Base-by-base conservation (phyloP, 345 rosid genomes). In the Populus nigra region DNA sequence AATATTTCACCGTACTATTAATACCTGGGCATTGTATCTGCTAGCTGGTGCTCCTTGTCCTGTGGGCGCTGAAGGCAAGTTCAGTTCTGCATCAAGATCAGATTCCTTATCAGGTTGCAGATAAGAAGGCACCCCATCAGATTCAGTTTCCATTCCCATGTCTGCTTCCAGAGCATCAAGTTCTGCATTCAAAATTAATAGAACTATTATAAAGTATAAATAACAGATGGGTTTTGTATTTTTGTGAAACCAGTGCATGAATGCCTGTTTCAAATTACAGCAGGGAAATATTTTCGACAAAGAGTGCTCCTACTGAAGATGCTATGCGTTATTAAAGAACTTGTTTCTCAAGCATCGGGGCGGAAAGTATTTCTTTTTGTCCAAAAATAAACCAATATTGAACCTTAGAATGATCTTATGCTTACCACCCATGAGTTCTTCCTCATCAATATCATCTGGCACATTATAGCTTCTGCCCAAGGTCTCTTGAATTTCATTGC, bases 371-470 rank as follows among this genome's bases (percentile, higher is more conserved):
- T 62, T 39, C 13, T 18, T 36, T 8, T 12, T 2, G 49, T 31
- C 38, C 6, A 49, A 65, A 35, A 39, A 71, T 41, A 22, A 29
- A 47, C 22, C 55, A 4, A 6, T 7, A 65, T 8, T 31, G 22
- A 72, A 9, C 18, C 29, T 47, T 59, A 25, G 69, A 47, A 68
- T 17, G 27, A 15, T 25, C 68, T 45, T 68, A 49, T 73, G 78
- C 90, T 71, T 87, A 96, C 99, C 99, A 25, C 97, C 99, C 94
- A 96, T 83, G 77, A 96, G 98, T 57, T 96, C 99, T 12, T 94
- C 99, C 86, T 96, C 99, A 8, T 96, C 99, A 75, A 96, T 92
- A 80, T 94, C 98, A 86, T 96, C 98, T 38, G 99, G 99, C 68
- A 96, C 95, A 78, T 71, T 90, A 82, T 96, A 94, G 84, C 97